Evolutionary conservation across 164 flowering plant species (phyloP).

Genomic region (Akebia trifoliata): DNA sequence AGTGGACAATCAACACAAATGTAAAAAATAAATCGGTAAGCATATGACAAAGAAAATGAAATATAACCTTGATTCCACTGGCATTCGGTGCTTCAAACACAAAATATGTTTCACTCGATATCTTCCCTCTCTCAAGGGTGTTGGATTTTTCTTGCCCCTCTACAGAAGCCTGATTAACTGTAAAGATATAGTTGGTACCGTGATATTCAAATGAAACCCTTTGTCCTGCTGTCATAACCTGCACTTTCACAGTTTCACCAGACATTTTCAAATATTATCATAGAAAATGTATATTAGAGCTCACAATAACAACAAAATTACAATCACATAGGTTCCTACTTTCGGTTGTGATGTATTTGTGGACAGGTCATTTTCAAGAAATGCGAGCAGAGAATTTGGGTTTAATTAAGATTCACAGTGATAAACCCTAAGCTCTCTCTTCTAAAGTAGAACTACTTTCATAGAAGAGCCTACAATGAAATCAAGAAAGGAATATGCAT

Average conservation of each 20-base stretch:
- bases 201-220: slow-evolving; percentile 84
- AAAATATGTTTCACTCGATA: slow-evolving; percentile 70
- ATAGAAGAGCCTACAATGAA: no score
- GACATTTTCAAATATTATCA: slow-evolving; percentile 5
- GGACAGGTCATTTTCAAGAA: not conserved
- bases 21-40: no score
- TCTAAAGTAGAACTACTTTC: not conserved
- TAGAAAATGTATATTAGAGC: no score
- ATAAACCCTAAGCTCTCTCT: not conserved
- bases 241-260: slow-evolving; percentile 24
- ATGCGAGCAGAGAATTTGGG: not conserved
- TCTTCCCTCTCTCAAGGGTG: slow-evolving; percentile 69
- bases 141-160: slow-evolving; percentile 64
- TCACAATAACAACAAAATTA: no score
- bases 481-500: no score
- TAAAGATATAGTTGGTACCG: slow-evolving; percentile 70
- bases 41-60: not conserved
- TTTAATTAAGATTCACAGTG: not conserved
- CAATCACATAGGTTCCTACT: no score
- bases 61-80: slow-evolving; percentile 79
- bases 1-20: not conserved
- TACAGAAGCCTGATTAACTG: slow-evolving; percentile 66
- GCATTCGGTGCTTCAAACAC: slow-evolving; percentile 75
- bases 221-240: slow-evolving; percentile 95
- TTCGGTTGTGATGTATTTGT: not conserved